phyloP scores from a whole-genome alignment of 164 flowering plant species.

The Sedum album region DNA sequence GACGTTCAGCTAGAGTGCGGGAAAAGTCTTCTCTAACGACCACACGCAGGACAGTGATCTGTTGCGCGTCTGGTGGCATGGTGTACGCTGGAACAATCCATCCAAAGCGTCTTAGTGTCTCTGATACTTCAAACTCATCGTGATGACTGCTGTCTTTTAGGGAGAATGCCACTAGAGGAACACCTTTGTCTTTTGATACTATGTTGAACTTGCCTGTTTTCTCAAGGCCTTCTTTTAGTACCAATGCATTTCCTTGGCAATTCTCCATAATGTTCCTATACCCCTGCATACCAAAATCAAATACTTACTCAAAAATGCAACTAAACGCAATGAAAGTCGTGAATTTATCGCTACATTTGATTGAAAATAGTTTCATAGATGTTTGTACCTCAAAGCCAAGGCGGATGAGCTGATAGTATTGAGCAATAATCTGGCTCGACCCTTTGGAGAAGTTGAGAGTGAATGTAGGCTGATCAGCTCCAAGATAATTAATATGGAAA shows the following conservation, averaged over 20 bases:
- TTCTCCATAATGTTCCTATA: slow-evolving; percentile 33
- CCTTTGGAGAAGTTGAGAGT: slow-evolving; percentile 47
- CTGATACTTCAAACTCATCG: slow-evolving; percentile 30
- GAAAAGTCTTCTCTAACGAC: slow-evolving; percentile 37
- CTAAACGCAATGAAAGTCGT: too few relatives aligned
- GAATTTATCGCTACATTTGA: not conserved
- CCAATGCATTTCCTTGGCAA: slow-evolving; percentile 28
- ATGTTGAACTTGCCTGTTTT: slow-evolving; percentile 27
- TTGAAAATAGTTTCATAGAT: not conserved
- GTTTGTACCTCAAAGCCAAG: slow-evolving; percentile 25
- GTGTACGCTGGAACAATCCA: slow-evolving; percentile 45
- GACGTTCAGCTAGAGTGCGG: slow-evolving; percentile 33
- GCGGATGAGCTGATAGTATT: slow-evolving; percentile 35
- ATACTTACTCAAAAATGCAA: not conserved
- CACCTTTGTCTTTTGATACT: slow-evolving; percentile 32
- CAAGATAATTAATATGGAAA: slow-evolving; percentile 41
- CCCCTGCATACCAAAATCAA: slow-evolving; percentile 17
- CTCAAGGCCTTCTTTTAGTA: slow-evolving; percentile 31
- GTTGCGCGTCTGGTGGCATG: slow-evolving; percentile 35
- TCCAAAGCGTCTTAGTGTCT: slow-evolving; percentile 26
- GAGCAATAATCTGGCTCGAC: slow-evolving; percentile 34
- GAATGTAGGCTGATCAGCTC: slow-evolving; percentile 42
- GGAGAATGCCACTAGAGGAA: slow-evolving; percentile 35
- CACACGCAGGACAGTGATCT: slow-evolving; percentile 33
- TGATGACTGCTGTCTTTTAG: slow-evolving; percentile 26